Percentiles rank a stretch among this genome's conserved stretches.
Conservation (phyloP, 495 filamentous ascomycete species). For the Talaromyces liani region DNA sequence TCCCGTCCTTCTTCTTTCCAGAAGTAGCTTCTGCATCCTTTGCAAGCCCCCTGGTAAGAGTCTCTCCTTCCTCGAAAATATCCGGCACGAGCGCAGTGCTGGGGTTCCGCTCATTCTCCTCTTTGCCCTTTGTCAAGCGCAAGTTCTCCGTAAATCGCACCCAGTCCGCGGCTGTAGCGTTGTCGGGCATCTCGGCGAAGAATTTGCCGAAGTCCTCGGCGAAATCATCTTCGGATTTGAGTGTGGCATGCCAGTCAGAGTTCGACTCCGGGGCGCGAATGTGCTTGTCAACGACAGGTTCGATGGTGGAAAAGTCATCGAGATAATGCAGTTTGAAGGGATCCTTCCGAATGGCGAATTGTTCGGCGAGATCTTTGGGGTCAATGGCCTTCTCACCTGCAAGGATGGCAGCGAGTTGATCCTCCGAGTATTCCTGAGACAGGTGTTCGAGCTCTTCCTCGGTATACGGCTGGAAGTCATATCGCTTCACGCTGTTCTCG, state of each 20-base stretch:
- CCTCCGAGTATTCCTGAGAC: constrained; percentile 59
- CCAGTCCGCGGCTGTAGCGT: constrained; percentile 34
- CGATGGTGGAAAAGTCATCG: constrained; percentile 74
- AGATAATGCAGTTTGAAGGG: constrained; percentile 66
- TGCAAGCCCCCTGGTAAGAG: constrained; percentile 30
- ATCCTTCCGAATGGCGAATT: constrained; percentile 62
- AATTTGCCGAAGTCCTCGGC: constrained; percentile 49
- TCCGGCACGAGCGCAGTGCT: constrained; percentile 37
- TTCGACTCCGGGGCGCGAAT: constrained; percentile 45
- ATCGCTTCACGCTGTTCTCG: constrained; percentile 22
- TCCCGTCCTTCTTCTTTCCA: constrained; percentile 9
- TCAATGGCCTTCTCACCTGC: constrained; percentile 80
- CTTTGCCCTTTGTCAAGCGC: constrained; percentile 44
- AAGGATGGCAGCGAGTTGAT: constrained; percentile 78
- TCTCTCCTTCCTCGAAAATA: constrained; percentile 40
- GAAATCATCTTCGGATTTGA: constrained; percentile 55
- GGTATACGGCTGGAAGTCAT: constrained; percentile 57
- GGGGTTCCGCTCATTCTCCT: constrained; percentile 42
- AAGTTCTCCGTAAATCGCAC: constrained; percentile 37
- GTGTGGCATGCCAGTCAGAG: constrained; percentile 50
- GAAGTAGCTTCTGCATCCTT: constrained; percentile 14
- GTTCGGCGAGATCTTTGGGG: constrained; percentile 64
- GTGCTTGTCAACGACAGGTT: constrained; percentile 67
- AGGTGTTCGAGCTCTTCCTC: constrained; percentile 58
- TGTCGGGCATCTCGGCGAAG: constrained; percentile 43